Evolutionary conservation across 192 early-diverging fungal genomes (phyloP).

Genomic region (Entomortierella lignicola): DNA sequence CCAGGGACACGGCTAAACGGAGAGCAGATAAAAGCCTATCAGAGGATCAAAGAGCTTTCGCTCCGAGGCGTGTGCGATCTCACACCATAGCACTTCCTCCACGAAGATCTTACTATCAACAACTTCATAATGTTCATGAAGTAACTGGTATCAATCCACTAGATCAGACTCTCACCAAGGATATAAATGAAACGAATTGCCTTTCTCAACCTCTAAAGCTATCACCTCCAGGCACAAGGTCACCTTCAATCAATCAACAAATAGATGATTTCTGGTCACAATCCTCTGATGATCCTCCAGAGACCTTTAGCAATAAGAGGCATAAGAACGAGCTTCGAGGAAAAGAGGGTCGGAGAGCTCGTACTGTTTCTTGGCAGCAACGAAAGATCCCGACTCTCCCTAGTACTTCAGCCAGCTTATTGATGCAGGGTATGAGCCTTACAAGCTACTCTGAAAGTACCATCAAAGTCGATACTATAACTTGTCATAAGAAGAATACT

Average conservation of each 20-base stretch:
- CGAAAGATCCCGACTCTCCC: background rate
- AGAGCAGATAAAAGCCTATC: background rate
- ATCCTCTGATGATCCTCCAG: background rate
- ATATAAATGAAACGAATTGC: too few relatives aligned
- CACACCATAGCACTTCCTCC: background rate
- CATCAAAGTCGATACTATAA: too few relatives aligned
- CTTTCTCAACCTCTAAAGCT: background rate
- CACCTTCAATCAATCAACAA: background rate
- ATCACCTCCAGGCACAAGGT: background rate
- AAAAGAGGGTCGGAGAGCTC: background rate
- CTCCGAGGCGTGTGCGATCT: background rate
- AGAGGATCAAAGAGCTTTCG: background rate
- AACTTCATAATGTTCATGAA: too few relatives aligned
- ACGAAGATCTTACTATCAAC: background rate
- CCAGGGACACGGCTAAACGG: background rate
- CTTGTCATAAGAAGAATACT: too few relatives aligned
- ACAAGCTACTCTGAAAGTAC: background rate
- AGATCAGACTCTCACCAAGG: too few relatives aligned
- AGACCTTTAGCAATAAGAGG: slow-evolving; percentile 11
- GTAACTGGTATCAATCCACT: too few relatives aligned
- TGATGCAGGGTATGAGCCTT: background rate
- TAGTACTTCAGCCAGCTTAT: background rate
- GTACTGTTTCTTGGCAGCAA: background rate
- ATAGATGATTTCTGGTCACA: background rate
- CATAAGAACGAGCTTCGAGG: slow-evolving; percentile 7